These are phyloP conservation scores for Ceriops zippeliana DNA, from an alignment of 345 rosid genomes.

Conservation along the genomic window DNA sequence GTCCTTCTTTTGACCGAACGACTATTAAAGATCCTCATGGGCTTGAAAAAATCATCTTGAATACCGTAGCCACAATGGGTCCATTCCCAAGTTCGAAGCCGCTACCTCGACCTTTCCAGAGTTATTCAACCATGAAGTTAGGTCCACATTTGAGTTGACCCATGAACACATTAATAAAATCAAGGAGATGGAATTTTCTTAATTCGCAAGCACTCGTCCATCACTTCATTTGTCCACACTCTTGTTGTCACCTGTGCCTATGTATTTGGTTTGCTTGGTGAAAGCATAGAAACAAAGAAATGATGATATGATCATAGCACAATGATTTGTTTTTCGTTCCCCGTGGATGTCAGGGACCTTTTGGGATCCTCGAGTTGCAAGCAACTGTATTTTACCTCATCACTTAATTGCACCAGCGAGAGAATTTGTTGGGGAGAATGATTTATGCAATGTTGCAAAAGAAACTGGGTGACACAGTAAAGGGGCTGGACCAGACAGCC, in stretches of 20 bases:
- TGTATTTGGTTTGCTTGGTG: conserved; percentile 10
- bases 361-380: conserved; percentile 9
- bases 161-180: conserved; percentile 23
- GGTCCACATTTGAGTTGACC: conserved; percentile 21
- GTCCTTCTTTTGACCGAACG: too few species aligned
- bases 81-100: conserved; percentile 11
- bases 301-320: not conserved
- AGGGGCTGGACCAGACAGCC: conserved; percentile 7
- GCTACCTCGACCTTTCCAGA: not conserved
- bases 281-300: conserved; percentile 15
- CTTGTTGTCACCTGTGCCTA: conserved; percentile 26
- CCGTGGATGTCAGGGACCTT: conserved; percentile 30
- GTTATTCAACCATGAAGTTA: not conserved
- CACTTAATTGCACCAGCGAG: not conserved
- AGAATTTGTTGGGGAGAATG: conserved; percentile 4
- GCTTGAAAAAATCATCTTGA: conserved; percentile 8
- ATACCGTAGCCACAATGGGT: not conserved
- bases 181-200: conserved; percentile 2
- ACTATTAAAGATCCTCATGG: not conserved
- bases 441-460: not conserved
- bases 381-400: too few species aligned
- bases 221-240: conserved; percentile 24
- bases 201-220: not conserved
- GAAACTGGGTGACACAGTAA: not conserved
- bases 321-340: conserved; percentile 5